Base-by-base conservation (phyloP, 108 stramenopile species). In the Fragilaria crotonensis region DNA sequence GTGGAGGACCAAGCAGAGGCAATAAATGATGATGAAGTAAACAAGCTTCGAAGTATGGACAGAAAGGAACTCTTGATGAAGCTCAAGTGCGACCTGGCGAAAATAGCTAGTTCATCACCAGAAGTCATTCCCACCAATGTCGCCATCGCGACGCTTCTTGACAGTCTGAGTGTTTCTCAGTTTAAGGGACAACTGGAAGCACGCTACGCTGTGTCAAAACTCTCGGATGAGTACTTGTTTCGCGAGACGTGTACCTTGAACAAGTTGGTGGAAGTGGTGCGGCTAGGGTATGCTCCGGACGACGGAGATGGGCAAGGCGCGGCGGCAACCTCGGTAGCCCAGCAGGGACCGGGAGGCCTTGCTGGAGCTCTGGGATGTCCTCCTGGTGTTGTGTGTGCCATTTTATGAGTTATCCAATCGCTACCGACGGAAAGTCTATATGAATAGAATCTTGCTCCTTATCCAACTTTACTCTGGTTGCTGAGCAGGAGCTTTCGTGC, bases 161-260 rank as follows among this genome's bases (percentile, higher is more conserved):
- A 95, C 62, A 88, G 86, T 59, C 59, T 95, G 21, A 76, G 58
- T 1, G 57, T 95, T 0, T 81, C 88, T 25, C 94, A 95, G 63
- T 85, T 95, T 48, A 88, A 90, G 59, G 94, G 94, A 5, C 48
- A 84, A 56, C 60, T 91, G 25, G 86, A 90, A 70, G 49, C 57
- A 1, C 55, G 62, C 31, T 95, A 84, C 67, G 77, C 66, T 5
- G 73, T 78, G 50, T 70, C 66, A 29, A 49, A 78, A 19, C 50
- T 95, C 25, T 87, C 89, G 22, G 94, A 95, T 61, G 94, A 87
- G 55, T 95, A 90, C 62, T 57, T 95, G 41, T 95, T 92, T 72
- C 74, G 79, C 17, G 90, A 95, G 54, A 36, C 72, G 31, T 80
- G 85, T 19, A 88, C 79, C 2, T 23, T 89, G 32, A 72, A 60